Percentiles rank a stretch among this genome's conserved stretches.
These are phyloP conservation scores for Aspergillus unguis DNA, from an alignment of 2,329 filamentous ascomycete species.

Conservation along the genomic window DNA sequence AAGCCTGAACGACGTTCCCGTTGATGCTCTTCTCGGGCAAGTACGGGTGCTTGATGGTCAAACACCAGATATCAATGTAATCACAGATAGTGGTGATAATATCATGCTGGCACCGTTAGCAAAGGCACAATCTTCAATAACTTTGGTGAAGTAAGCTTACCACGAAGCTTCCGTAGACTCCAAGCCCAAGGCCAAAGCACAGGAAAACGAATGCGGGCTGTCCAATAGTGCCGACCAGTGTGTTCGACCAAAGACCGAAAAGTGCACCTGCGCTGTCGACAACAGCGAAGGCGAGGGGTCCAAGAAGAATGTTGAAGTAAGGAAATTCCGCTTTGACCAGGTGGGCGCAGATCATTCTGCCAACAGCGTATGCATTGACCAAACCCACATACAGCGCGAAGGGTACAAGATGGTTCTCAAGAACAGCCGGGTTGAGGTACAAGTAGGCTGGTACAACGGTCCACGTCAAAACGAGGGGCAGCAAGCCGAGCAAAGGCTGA, in stretches of 20 bases:
- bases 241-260: constrained; percentile 67
- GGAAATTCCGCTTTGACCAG: constrained; percentile 84
- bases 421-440: constrained; percentile 77
- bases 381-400: constrained; percentile 86
- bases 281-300: constrained; percentile 75
- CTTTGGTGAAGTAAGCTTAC: constrained; percentile 38
- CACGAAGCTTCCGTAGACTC: constrained; percentile 96
- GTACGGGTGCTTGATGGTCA: constrained; percentile 87
- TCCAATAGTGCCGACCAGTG: constrained; percentile 72
- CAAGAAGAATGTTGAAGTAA: constrained; percentile 78
- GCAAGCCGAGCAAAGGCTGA: constrained; percentile 69
- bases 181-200: constrained; percentile 77
- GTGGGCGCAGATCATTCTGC: constrained; percentile 93
- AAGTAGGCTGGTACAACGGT: constrained; percentile 72
- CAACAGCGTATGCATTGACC: constrained; percentile 91
- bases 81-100: constrained; percentile 98
- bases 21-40: constrained; percentile 37
- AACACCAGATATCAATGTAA: constrained; percentile 96
- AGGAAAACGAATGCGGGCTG: constrained; percentile 89
- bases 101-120: constrained; percentile 57
- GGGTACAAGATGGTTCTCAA: constrained; percentile 78
- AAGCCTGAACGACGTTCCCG: constrained; percentile 18
- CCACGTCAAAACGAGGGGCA: constrained; percentile 80
- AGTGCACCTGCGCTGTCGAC: constrained; percentile 74
- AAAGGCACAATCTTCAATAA: neutral